These are phyloP conservation scores for Mycena sp. DNA, from an alignment of 1,284 basidiomycete genomes.

Conservation along the genomic window DNA sequence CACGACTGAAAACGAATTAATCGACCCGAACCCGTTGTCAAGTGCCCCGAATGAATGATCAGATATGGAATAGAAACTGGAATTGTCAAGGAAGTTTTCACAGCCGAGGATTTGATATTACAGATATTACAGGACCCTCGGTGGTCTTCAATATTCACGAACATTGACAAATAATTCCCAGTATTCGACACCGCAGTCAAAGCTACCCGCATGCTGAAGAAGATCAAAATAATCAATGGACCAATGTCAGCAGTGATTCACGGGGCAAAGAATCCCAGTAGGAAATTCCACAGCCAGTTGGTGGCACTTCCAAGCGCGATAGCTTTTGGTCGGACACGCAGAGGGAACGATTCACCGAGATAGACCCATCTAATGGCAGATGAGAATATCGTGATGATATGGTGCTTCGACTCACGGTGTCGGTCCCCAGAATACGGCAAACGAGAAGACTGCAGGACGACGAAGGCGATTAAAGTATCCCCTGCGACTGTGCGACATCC, in stretches of 20 bases:
- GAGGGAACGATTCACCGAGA: constrained; percentile 62
- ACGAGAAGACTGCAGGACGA: constrained; percentile 81
- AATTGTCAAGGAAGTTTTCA: too few species aligned
- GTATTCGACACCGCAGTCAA: constrained; percentile 56
- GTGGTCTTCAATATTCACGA: neutral
- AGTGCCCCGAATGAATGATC: too few species aligned
- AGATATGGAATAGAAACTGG: too few species aligned
- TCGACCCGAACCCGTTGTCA: too few species aligned
- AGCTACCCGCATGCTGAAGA: constrained; percentile 80
- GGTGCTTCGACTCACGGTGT: constrained; percentile 61
- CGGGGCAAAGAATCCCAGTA: constrained; percentile 65
- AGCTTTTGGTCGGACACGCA: constrained; percentile 79
- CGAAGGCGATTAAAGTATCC: constrained; percentile 77
- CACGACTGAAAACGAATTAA: too few species aligned
- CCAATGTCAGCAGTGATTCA: constrained; percentile 75
- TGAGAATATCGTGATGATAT: constrained; percentile 18
- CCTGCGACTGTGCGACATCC: constrained; percentile 39
- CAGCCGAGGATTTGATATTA: too few species aligned
- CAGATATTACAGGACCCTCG: too few species aligned
- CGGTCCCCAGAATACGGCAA: constrained; percentile 78
- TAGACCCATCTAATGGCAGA: constrained; percentile 18
- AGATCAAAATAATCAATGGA: constrained; percentile 78
- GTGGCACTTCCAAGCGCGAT: constrained; percentile 74
- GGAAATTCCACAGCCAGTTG: constrained; percentile 72
- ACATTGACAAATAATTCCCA: constrained; percentile 27